Base-by-base conservation (phyloP, 768 basidiomycete genomes). In the Boletus sp. region DNA sequence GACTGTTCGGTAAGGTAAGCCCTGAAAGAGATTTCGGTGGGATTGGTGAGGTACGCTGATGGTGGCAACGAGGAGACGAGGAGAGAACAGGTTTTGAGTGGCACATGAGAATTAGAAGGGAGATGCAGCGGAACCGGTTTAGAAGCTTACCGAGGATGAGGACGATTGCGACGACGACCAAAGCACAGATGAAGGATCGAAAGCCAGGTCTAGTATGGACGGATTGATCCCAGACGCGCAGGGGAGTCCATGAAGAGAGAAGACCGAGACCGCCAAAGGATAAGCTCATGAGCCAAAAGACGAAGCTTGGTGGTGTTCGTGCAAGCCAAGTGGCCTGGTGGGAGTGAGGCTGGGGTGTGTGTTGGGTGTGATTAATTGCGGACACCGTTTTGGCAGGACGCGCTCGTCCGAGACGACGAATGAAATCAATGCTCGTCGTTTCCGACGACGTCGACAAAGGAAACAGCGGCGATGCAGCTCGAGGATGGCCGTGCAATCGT, bases 1-100 rank as follows among this genome's bases (percentile, higher is more conserved):
- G 94, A 95, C 68, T 92, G 91, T 68, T 97, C 94, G n/a, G 95
- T 98, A 63, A 98, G 86, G 76, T 92, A 95, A 18, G 93, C 80
- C 51, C 95, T 86, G 75, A 99, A 98, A 7, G 94, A 94, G 47
- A 86, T 86, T 74, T 98, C 94, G 54, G 89, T 86, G 24, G 96
- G 96, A 73, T 98, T 98, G 35, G 94, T 92, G 70, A 95, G 83
- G 78, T 94, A 94, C 47, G 95, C 96, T 98, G 77, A 44, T 58
- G 45, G 50, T 61, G 46, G 39, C 5, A 29, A 49, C 24, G 52
- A 52, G 55, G 32, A 60, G 53, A 12, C 33, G 18, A 12, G 24
- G 11, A 18, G 24, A 20, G 39, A 40, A n/a, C 7, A 15, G 20
- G 8, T 17, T 14, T 51, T 5, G 33, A n/a, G 32, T 8, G 3